These are phyloP conservation scores for Polyrhizophydium stewartii DNA, from an alignment of 371 early-diverging fungal species.

Conservation along the genomic window DNA sequence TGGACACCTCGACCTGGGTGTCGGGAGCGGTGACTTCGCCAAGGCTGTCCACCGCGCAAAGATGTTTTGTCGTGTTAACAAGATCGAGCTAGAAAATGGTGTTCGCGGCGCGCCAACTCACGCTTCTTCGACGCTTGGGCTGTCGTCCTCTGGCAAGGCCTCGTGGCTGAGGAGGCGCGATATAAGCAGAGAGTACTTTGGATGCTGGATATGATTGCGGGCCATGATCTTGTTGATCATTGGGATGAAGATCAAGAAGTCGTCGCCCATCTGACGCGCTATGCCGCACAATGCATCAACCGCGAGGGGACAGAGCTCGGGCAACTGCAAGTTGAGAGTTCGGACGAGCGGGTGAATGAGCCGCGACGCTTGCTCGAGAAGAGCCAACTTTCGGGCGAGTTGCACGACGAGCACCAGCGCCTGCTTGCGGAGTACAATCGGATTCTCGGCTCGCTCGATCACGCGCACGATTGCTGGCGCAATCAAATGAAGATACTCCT, in stretches of 20 bases:
- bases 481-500: conserved; percentile 90
- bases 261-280: conserved; percentile 80
- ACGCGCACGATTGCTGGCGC: conserved; percentile 82
- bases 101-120: too few relatives aligned
- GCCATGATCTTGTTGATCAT: conserved; percentile 69
- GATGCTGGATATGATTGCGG: not conserved
- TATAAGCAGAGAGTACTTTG: not conserved
- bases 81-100: too few relatives aligned
- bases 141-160: not conserved
- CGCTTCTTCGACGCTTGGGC: too few relatives aligned
- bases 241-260: conserved; percentile 88
- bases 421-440: conserved; percentile 59
- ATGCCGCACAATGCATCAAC: conserved; percentile 84
- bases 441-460: conserved; percentile 71
- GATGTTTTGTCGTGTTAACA: too few relatives aligned
- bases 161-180: not conserved
- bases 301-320: conserved; percentile 29
- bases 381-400: conserved; percentile 74
- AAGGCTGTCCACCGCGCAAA: not conserved
- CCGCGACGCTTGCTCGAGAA: conserved; percentile 86
- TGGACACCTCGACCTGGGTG: not conserved
- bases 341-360: conserved; percentile 89
- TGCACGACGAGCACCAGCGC: conserved; percentile 79
- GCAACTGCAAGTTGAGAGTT: conserved; percentile 38
- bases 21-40: not conserved